These are phyloP conservation scores for Fraxinus pennsylvanica DNA, from an alignment of 257 asterid species.

Conservation along the genomic window DNA sequence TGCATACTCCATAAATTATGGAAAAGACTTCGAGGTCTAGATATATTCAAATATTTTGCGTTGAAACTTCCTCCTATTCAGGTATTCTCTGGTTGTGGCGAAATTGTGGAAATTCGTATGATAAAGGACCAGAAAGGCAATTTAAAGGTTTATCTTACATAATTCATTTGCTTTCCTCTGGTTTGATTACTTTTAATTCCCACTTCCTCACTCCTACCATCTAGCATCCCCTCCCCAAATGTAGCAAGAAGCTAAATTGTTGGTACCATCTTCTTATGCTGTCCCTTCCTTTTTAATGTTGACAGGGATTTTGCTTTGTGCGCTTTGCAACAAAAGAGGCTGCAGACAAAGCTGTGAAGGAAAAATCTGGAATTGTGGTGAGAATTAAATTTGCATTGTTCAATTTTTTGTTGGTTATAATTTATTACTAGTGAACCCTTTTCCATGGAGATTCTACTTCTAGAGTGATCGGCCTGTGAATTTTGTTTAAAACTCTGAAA, in stretches of 20 bases:
- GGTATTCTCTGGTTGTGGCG: conserved; percentile 78
- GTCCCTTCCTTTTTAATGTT: conserved; percentile 23
- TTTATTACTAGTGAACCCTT: conserved; percentile 11
- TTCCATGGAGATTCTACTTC: conserved; percentile 7
- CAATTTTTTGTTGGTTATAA: conserved; percentile 1
- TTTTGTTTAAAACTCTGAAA: conserved; percentile 11
- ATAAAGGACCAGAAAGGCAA: conserved; percentile 65
- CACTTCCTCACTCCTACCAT: background rate
- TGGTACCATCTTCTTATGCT: conserved; percentile 20
- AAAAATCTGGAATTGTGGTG: conserved; percentile 71
- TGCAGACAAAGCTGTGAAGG: conserved; percentile 81
- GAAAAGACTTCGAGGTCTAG: conserved; percentile 11
- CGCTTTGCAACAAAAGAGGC: conserved; percentile 78
- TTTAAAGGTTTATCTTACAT: conserved; percentile 51
- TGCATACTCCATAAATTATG: conserved; percentile 17
- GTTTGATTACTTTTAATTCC: conserved; percentile 22
- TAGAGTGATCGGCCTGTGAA: conserved; percentile 10
- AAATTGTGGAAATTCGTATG: conserved; percentile 68
- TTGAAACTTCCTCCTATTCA: conserved; percentile 36
- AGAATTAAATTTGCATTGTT: conserved; percentile 20
- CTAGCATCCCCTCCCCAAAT: background rate
- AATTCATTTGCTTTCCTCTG: conserved; percentile 12
- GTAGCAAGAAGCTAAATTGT: conserved; percentile 17
- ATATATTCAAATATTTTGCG: conserved; percentile 9
- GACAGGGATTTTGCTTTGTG: conserved; percentile 90